phyloP scores from a whole-genome alignment of 2,329 filamentous ascomycete species.

The Coniochaeta ligniaria region DNA sequence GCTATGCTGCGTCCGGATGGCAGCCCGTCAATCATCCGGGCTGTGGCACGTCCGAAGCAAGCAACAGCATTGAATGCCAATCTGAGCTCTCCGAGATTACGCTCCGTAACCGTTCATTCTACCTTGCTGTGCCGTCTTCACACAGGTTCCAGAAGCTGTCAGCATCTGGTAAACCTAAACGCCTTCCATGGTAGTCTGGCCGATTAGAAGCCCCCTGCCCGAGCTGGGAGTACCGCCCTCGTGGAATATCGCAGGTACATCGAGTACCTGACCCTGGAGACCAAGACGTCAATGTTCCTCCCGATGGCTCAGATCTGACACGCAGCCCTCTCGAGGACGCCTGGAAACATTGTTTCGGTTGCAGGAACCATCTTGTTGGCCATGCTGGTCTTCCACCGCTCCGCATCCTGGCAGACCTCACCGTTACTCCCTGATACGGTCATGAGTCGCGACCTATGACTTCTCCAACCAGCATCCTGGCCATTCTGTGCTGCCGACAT shows the following conservation, averaged over 20 bases:
- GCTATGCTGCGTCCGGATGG: neutral
- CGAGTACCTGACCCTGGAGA: neutral
- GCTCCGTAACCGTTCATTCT: neutral
- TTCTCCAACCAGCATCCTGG: neutral
- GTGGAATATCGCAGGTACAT: neutral
- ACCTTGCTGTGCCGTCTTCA: neutral
- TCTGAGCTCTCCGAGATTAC: conserved; percentile 1
- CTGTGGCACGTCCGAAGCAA: neutral
- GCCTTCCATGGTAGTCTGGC: conserved; percentile 4
- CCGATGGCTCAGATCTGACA: neutral
- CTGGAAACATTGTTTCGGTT: neutral
- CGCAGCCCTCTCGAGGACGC: neutral
- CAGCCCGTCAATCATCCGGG: neutral
- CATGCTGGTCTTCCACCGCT: neutral
- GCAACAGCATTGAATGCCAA: conserved; percentile 1
- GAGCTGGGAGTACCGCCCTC: neutral
- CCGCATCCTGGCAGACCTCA: neutral
- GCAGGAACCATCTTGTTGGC: neutral
- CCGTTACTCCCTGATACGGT: neutral
- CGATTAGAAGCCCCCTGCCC: neutral
- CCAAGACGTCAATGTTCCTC: neutral
- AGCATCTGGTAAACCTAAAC: conserved; percentile 1
- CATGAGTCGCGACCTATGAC: neutral
- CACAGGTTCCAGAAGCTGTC: neutral
- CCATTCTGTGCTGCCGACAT: neutral